phyloP scores from a whole-genome alignment of 192 early-diverging fungal species.

The Podila epicladia region DNA sequence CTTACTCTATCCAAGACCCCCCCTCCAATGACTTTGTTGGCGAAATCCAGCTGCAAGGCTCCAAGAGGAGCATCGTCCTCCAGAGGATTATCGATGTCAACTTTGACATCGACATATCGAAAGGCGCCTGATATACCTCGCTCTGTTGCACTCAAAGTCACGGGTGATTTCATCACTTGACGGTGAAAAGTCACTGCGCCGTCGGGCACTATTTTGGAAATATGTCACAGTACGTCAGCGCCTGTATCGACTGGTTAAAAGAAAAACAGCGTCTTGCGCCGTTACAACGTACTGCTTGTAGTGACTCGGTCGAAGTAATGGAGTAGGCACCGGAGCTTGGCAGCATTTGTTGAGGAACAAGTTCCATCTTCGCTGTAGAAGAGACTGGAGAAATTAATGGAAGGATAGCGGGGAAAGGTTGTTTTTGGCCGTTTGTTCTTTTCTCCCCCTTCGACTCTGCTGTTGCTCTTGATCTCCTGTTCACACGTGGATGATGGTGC shows the following conservation, averaged over 20 bases:
- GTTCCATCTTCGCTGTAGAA: constrained; percentile 13
- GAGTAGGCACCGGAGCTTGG: constrained; percentile 43
- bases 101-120: constrained; percentile 10
- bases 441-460: background rate
- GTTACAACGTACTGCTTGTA: constrained; percentile 11
- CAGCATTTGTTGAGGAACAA: constrained; percentile 28
- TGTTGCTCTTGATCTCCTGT: background rate
- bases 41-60: constrained; percentile 38
- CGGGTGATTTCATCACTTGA: constrained; percentile 19
- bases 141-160: constrained; percentile 7
- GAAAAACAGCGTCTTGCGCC: background rate
- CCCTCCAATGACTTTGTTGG: constrained; percentile 46
- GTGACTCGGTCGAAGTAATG: constrained; percentile 48
- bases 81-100: constrained; percentile 29
- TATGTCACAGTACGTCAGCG: background rate
- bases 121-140: constrained; percentile 6
- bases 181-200: constrained; percentile 38
- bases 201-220: constrained; percentile 25
- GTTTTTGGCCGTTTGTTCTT: background rate
- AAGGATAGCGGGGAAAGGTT: constrained; percentile 19
- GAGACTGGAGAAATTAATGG: constrained; percentile 42
- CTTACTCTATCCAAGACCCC: constrained; percentile 33
- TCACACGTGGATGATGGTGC: too few relatives aligned
- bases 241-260: background rate
- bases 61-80: constrained; percentile 38